Percentiles rank a stretch among this genome's conserved stretches.
Conservation (phyloP, 352 stramenopile species). For the Phytophthora podocarpi region DNA sequence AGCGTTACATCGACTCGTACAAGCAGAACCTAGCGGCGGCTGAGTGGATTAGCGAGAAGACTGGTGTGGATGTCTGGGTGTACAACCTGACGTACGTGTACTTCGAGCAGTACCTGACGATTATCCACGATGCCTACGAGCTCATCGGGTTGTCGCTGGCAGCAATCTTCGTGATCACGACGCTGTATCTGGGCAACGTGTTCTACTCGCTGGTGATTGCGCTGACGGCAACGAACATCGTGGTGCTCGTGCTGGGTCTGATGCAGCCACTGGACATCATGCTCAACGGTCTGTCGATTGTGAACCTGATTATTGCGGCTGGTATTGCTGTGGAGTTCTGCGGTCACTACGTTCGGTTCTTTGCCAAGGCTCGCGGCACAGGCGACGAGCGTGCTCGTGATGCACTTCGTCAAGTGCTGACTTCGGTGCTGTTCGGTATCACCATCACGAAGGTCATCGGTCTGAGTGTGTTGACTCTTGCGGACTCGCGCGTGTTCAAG, state of each 20-base stretch:
- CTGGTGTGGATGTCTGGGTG: constrained; percentile 61
- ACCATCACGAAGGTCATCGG: constrained; percentile 89
- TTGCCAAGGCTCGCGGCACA: constrained; percentile 45
- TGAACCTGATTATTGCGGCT: constrained; percentile 86
- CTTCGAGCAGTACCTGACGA: constrained; percentile 74
- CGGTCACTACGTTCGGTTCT: constrained; percentile 78
- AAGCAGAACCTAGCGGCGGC: constrained; percentile 54
- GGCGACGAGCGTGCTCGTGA: constrained; percentile 53
- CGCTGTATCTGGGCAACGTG: constrained; percentile 52
- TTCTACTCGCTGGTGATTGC: constrained; percentile 52
- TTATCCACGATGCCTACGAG: constrained; percentile 54
- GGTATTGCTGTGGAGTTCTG: constrained; percentile 87
- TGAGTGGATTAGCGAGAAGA: constrained; percentile 62
- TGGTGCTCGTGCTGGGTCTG: constrained; percentile 56
- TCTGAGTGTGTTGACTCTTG: constrained; percentile 80
- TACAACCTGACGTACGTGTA: constrained; percentile 66
- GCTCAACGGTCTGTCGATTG: constrained; percentile 85
- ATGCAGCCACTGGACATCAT: constrained; percentile 69
- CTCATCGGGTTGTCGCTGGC: constrained; percentile 53
- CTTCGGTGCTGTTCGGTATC: constrained; percentile 84
- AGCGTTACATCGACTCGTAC: constrained; percentile 68
- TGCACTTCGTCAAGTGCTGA: constrained; percentile 60
- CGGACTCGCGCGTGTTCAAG: constrained; percentile 87
- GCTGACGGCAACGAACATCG: constrained; percentile 55
- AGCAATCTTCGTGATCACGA: constrained; percentile 61